Evolutionary conservation across 2,329 filamentous ascomycete species (phyloP), one percentile per base, ranked within the genome.

Genomic region (Fusarium sp.): DNA sequence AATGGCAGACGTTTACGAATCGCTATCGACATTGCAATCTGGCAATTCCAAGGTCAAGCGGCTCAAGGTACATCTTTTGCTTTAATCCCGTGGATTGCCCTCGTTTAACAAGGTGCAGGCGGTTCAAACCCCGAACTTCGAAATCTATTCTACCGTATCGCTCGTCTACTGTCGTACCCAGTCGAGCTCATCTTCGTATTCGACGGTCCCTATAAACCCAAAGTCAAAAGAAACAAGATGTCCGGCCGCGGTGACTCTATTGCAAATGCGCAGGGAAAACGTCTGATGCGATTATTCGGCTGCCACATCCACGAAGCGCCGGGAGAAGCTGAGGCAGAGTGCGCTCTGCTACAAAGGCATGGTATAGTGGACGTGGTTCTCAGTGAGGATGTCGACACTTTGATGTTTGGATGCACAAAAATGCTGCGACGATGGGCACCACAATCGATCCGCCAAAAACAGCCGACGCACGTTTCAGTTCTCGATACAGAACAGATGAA

Each of bases 291-390:
- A 50, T 83, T 96, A 1, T 98, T 98, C 78, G 94, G 92, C 2
- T 97, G 97, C 75, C 88, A 90, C 2, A 87, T 88, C 49, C 94
- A 98, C 78, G 89, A 94, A 74, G 96, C 96, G 7, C 96, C 95
- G 0, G 96, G 96, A 11, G 96, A 99, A 77, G 96, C 95, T 5
- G 96, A 99, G 78, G 96, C 96, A 2, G 96, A 99, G 81, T 99
- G 96, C 71, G 96, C 96, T 0, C 81, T 96, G 17, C 80, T 99
- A 5, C 95, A 99, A 76, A 86, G 87, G 62, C 87, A 91, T 45
- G 94, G 94, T 1, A 84, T 97, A 10, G 95, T 97, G 1, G 96
- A 99, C 78, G 95, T 93, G 0, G 96, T 98, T 2, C 84, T 99
- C 73, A 98, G 93, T 78, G 95, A 99, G 78, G 96, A 99, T 83